Base-by-base conservation (phyloP, 2,329 filamentous ascomycete genomes). In the Zopfia rhizophila region DNA sequence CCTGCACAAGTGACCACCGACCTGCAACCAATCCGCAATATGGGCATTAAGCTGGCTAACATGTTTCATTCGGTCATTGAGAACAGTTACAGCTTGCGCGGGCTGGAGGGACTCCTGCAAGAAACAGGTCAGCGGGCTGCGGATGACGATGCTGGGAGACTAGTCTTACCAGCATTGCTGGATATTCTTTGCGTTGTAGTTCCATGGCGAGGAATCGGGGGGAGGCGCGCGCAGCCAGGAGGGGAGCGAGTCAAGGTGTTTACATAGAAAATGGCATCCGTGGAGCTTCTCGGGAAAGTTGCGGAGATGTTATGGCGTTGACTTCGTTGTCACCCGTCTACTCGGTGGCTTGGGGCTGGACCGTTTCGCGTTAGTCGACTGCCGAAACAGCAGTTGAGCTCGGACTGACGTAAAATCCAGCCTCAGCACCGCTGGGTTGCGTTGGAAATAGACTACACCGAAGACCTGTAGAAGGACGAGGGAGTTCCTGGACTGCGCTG, bases 21-120 rank as follows among this genome's bases (percentile, higher is more conserved):
- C 92, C 87, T 93, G 89, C 53, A 99, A 82, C 91, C 93, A 99
- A 76, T 97, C 93, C 72, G 93, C 93, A 65, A 99, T 90, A 69
- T 97, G 91, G 60, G 80, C 75, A 74, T 99, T 97, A 75, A 96
- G 78, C 72, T 87, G 91, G 63, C 83, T 84, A 69, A 97, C 93
- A 73, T 91, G 84, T 73, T 89, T 89, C 61, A 97, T 84, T 65
- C 94, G 90, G 61, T 97, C 92, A 72, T 87, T 89, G 63, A 97
- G 83, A 48, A 91, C 83, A 42, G 84, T 82, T 27, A 91, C 89
- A 49, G 94, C 92, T 76, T 94, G 90, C 59, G 77, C 77, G 18
- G 94, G 93, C 72, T 90, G 85, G 63, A 99, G 82, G 65, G 84
- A 83, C 59, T 87, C 86, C 93, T 97, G 61, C 35, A 53, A 48